These are phyloP conservation scores for Actinomucor elegans DNA, from an alignment of 371 early-diverging fungal genomes.

Conservation along the genomic window DNA sequence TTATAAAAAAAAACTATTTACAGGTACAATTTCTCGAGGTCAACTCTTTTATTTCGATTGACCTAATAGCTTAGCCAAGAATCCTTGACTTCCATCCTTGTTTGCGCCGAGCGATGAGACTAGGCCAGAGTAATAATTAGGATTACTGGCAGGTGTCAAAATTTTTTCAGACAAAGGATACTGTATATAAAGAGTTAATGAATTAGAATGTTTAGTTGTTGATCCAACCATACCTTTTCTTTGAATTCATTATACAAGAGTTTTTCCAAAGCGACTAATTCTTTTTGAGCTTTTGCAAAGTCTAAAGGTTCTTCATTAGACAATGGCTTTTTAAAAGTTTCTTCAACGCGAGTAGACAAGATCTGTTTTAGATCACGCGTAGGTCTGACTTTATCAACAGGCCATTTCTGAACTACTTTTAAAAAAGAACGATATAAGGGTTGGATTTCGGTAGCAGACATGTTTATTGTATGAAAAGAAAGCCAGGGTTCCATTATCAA, in stretches of 20 bases:
- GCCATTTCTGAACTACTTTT: slow-evolving; percentile 56
- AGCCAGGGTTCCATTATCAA: no score
- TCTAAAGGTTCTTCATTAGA: slow-evolving; percentile 28
- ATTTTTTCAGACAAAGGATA: slow-evolving; percentile 57
- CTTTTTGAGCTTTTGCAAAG: slow-evolving; percentile 40
- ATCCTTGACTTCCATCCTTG: slow-evolving; percentile 47
- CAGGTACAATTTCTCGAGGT: background rate
- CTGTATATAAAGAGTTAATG: slow-evolving; percentile 21
- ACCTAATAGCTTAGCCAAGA: slow-evolving; percentile 24
- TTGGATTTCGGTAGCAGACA: slow-evolving; percentile 31
- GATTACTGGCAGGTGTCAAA: slow-evolving; percentile 60
- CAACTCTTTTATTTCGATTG: slow-evolving; percentile 1
- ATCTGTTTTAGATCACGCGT: slow-evolving; percentile 61
- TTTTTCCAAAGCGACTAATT: slow-evolving; percentile 51
- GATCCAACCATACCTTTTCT: slow-evolving; percentile 37
- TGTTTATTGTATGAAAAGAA: background rate
- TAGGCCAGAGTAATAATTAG: slow-evolving; percentile 58
- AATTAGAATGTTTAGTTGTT: background rate
- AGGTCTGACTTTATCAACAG: slow-evolving; percentile 60
- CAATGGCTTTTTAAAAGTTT: slow-evolving; percentile 40
- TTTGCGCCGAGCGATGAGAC: slow-evolving; percentile 47
- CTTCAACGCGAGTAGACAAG: slow-evolving; percentile 51
- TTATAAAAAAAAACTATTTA: background rate
- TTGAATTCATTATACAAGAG: slow-evolving; percentile 57
- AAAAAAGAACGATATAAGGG: slow-evolving; percentile 56